phyloP scores from a whole-genome alignment of 1,284 basidiomycete species.

The Abortiporus biennis region DNA sequence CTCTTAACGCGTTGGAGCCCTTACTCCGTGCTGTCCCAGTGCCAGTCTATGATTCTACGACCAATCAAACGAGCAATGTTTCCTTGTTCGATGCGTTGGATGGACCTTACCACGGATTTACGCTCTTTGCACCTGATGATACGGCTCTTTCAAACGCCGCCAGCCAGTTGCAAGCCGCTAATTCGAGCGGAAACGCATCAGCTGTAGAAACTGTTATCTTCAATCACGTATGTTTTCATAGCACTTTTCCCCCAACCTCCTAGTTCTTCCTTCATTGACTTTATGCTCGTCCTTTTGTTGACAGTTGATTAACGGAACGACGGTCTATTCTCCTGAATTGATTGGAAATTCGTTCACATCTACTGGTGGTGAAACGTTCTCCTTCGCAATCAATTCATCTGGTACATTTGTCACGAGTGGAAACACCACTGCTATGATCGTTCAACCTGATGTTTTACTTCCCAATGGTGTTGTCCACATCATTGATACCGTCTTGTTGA shows the following conservation, averaged over 20 bases:
- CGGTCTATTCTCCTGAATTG: conserved; percentile 57
- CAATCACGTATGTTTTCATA: conserved; percentile 50
- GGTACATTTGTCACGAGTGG: conserved; percentile 57
- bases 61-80: conserved; percentile 25
- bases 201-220: conserved; percentile 40
- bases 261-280: conserved; percentile 3
- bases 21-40: conserved; percentile 20
- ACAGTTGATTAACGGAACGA: conserved; percentile 66
- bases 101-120: conserved; percentile 45
- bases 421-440: conserved; percentile 50
- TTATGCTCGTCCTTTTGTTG: conserved; percentile 1
- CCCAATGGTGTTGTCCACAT: conserved; percentile 72
- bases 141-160: conserved; percentile 37
- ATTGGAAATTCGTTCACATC: conserved; percentile 37
- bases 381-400: conserved; percentile 49
- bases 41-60: conserved; percentile 19
- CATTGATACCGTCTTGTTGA: conserved; percentile 57
- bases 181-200: conserved; percentile 36
- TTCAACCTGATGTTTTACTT: conserved; percentile 58
- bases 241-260: not conserved
- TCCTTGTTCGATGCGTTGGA: conserved; percentile 35
- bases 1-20: conserved; percentile 31
- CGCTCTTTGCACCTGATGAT: conserved; percentile 64
- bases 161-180: conserved; percentile 28
- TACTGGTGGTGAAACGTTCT: conserved; percentile 54